Conservation (phyloP, 306 rosid genomes). For the Arachis hypogaea region DNA sequence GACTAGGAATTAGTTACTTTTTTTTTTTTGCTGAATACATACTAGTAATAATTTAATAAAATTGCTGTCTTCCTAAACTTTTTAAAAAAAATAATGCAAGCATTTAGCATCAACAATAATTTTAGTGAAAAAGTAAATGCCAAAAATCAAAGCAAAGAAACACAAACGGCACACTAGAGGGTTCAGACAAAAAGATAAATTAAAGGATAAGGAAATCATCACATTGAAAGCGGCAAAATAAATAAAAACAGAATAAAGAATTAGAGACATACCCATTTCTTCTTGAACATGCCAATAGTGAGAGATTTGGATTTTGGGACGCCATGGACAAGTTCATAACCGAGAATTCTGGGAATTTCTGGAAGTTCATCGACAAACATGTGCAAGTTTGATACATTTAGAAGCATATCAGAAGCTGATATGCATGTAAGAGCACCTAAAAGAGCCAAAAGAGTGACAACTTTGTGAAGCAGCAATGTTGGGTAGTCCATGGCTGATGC, state of each 20-base stretch:
- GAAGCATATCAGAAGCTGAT: conserved; percentile 41
- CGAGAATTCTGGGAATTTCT: conserved; percentile 57
- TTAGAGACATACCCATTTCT: conserved; percentile 62
- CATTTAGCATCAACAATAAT: neutral
- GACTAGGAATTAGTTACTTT: too few species aligned
- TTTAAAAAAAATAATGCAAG: too few species aligned
- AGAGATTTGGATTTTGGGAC: conserved; percentile 57
- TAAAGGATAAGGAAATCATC: neutral
- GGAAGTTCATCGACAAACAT: conserved; percentile 85
- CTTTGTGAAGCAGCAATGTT: conserved; percentile 18
- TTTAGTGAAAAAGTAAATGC: neutral
- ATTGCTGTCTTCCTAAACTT: too few species aligned
- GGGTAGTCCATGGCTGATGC: conserved; percentile 17
- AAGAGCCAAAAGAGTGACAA: conserved; percentile 23
- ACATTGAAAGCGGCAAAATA: too few species aligned
- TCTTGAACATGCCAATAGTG: conserved; percentile 74
- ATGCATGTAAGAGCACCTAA: conserved; percentile 20
- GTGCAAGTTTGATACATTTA: conserved; percentile 45
- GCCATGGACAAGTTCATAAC: conserved; percentile 45
- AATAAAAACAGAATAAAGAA: neutral
- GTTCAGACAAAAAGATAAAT: neutral
- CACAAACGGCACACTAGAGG: neutral
- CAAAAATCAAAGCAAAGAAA: conserved; percentile 15
- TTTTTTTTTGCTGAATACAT: too few species aligned
- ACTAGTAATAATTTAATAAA: neutral